Evolutionary conservation across 495 filamentous ascomycete genomes (phyloP).

Genomic region (Penicillium samsonianum): DNA sequence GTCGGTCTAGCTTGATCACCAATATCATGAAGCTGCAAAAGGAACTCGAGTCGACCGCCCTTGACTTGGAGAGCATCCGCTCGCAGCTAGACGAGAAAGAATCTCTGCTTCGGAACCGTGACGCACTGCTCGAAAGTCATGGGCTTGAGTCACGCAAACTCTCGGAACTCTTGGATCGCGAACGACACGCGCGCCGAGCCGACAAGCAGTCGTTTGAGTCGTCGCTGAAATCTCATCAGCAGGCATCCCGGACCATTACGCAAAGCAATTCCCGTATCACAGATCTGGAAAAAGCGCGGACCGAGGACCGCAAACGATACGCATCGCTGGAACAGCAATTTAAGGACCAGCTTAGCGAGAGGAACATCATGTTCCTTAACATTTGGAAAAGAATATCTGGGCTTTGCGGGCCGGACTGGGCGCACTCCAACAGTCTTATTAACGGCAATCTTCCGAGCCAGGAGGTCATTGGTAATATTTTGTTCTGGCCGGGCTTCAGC

Average conservation of each 20-base stretch:
- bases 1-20: slow-evolving; percentile 81
- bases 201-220: slow-evolving; percentile 86
- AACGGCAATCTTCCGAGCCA: slow-evolving; percentile 81
- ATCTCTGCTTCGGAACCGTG: slow-evolving; percentile 84
- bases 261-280: slow-evolving; percentile 80
- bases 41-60: slow-evolving; percentile 77
- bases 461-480: slow-evolving; percentile 72
- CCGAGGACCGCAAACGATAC: slow-evolving; percentile 72
- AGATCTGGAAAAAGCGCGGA: slow-evolving; percentile 76
- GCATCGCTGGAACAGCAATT: slow-evolving; percentile 71
- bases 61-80: slow-evolving; percentile 77
- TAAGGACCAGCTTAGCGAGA: slow-evolving; percentile 83
- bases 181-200: slow-evolving; percentile 77
- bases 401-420: slow-evolving; percentile 91
- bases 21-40: slow-evolving; percentile 85
- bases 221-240: slow-evolving; percentile 80
- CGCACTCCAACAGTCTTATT: slow-evolving; percentile 83
- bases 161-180: slow-evolving; percentile 86
- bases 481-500: slow-evolving; percentile 78
- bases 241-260: slow-evolving; percentile 75
- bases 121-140: slow-evolving; percentile 84
- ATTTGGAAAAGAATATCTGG: slow-evolving; percentile 85
- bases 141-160: slow-evolving; percentile 83
- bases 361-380: slow-evolving; percentile 80
- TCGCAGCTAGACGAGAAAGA: slow-evolving; percentile 82